Evolutionary conservation across 768 basidiomycete species (phyloP).

Genomic region (Piloderma croceum): DNA sequence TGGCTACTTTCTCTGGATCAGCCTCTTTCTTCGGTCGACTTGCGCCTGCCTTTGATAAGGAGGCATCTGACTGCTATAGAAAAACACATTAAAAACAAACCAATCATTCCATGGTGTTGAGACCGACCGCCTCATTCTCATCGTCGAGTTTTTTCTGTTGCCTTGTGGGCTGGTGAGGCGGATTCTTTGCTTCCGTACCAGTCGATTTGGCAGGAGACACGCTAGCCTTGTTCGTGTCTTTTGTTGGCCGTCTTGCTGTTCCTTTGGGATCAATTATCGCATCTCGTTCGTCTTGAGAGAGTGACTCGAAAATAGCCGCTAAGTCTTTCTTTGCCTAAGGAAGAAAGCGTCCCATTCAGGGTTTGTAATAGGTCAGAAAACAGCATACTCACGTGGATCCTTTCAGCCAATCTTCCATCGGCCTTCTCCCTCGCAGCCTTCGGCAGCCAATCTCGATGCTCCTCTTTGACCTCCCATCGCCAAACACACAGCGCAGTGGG

Average conservation of each 20-base stretch:
- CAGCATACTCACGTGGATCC: conserved; percentile 47
- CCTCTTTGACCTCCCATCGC: conserved; percentile 79
- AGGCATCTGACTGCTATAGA: conserved; percentile 13
- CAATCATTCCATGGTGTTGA: conserved; percentile 37
- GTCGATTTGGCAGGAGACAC: conserved; percentile 19
- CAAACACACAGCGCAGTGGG: conserved; percentile 68
- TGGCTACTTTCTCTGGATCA: conserved; percentile 55
- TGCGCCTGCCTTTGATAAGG: conserved; percentile 23
- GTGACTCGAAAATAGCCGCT: conserved; percentile 45
- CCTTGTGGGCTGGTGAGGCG: conserved; percentile 25
- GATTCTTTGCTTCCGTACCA: conserved; percentile 19
- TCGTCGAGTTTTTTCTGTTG: conserved; percentile 29
- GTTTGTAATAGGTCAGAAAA: too few relatives aligned
- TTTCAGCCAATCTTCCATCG: conserved; percentile 55
- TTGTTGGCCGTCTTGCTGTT: conserved; percentile 28
- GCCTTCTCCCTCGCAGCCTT: conserved; percentile 60
- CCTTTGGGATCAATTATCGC: conserved; percentile 52
- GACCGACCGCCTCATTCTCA: conserved; percentile 37
- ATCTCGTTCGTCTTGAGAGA: conserved; percentile 53
- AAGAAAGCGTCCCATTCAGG: not conserved
- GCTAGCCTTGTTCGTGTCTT: conserved; percentile 8
- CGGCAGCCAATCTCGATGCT: conserved; percentile 58
- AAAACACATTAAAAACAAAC: conserved; percentile 7
- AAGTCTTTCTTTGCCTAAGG: conserved; percentile 58
- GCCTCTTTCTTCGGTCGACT: conserved; percentile 44